Percentiles rank a stretch among this genome's conserved stretches.
phyloP scores from a whole-genome alignment of 352 stramenopile genomes.

The Pythium angustatum region DNA sequence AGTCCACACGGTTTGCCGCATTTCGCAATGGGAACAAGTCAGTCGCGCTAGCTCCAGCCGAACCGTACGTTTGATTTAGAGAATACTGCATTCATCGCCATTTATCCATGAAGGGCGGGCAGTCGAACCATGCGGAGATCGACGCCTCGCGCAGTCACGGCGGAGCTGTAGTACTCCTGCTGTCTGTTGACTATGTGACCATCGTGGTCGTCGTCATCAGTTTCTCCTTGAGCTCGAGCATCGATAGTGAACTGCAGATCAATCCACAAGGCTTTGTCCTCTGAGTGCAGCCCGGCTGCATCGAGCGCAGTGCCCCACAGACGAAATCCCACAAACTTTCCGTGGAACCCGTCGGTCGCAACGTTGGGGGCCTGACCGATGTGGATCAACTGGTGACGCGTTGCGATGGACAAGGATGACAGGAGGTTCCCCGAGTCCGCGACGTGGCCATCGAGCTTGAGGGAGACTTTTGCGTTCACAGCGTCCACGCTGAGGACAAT shows the following conservation, averaged over 20 bases:
- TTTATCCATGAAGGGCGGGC: no score
- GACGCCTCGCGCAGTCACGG: background rate
- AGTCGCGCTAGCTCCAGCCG: background rate
- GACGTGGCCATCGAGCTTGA: background rate
- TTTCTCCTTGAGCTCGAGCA: background rate
- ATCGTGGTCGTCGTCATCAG: background rate
- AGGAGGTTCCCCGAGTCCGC: conserved; percentile 3
- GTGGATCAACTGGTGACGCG: background rate
- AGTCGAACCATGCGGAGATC: conserved; percentile 1
- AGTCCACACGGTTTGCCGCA: conserved; percentile 1
- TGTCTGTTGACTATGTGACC: background rate
- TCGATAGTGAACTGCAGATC: background rate
- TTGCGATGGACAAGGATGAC: background rate
- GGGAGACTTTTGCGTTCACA: background rate
- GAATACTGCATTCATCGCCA: no score
- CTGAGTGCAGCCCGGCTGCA: no score
- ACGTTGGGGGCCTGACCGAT: background rate
- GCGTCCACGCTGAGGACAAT: conserved; percentile 1
- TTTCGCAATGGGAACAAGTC: conserved; percentile 1
- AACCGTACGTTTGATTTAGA: background rate
- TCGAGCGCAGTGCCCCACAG: background rate
- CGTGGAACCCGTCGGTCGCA: background rate
- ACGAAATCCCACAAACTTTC: background rate
- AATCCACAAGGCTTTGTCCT: background rate
- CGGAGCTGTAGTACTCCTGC: background rate